Conservation (phyloP, 495 filamentous ascomycete species). For the Copromyces sp. region DNA sequence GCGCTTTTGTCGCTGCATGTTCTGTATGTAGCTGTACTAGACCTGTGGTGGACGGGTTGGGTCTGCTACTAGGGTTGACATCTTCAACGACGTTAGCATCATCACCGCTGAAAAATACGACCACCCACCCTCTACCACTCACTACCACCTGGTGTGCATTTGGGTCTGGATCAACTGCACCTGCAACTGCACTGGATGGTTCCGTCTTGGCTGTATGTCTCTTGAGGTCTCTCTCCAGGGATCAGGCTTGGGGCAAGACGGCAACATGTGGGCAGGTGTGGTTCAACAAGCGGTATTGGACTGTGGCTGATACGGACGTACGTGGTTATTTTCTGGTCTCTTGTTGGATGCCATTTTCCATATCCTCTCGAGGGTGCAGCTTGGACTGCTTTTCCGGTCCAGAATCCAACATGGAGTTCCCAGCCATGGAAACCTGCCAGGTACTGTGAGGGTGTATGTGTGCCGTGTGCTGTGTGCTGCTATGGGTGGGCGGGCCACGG, state of each 20-base stretch:
- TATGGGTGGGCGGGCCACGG: background rate
- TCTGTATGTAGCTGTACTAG: constrained; percentile 1
- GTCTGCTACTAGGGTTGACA: background rate
- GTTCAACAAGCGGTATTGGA: constrained; percentile 23
- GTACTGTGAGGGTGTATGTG: background rate
- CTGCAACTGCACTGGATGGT: constrained; percentile 7
- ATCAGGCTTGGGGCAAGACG: constrained; percentile 12
- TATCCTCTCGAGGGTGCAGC: constrained; percentile 4
- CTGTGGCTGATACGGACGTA: constrained; percentile 24
- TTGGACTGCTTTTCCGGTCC: background rate
- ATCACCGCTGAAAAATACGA: background rate
- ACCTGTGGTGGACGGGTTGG: background rate
- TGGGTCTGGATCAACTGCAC: background rate
- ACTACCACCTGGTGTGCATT: background rate
- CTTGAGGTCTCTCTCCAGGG: constrained; percentile 11
- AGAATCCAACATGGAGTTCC: background rate
- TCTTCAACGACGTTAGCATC: background rate
- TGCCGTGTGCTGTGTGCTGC: background rate
- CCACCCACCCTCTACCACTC: too few relatives aligned
- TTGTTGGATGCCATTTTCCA: constrained; percentile 3
- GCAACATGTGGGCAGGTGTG: constrained; percentile 11
- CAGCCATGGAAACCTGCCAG: background rate
- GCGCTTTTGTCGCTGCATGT: background rate
- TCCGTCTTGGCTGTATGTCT: constrained; percentile 10
- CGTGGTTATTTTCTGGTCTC: constrained; percentile 10